Evolutionary conservation across 192 early-diverging fungal species (phyloP), one percentile per base, ranked within the genome.

Genomic region (Linderina pennispora): DNA sequence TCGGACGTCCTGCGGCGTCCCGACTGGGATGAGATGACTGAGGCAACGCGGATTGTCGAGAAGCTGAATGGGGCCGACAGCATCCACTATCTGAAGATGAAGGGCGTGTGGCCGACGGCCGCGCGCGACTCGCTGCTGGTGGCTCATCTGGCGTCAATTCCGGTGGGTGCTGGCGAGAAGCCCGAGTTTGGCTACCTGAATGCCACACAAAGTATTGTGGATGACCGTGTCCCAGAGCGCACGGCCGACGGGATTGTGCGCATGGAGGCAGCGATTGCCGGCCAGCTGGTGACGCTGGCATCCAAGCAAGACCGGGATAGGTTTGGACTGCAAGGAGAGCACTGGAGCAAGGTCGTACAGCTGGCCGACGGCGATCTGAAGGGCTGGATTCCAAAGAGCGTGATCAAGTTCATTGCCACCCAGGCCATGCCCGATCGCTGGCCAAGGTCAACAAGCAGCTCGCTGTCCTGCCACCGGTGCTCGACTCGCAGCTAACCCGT

Each of bases 391-490:
- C 74, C 74, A 0, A 58, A 53, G 23, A 58, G 59, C 14, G 74
- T 76, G 8, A 58, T 76, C 36, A 61, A 62, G 51, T 76, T 76
- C 36, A 54, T 76, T 37, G 74, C 74, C 40, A 70, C 66, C 1
- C 62, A 76, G 53, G 74, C 74, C 0, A 46, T 76, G 45, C 74
- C 74, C 58, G 55, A 16, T 76, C 74, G 25, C 59, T 76, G 42
- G 52, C 48, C n/a, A 75, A 75, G 48, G 73, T 69, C 9, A 60
- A 57, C 34, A 39, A 33, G 19, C 61, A 62, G 62, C 24, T 75
- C 23, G 43, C 56, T 2, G 19, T 2, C 4, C 40, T 65, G 26
- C 47, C 61, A 7, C 48, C 50, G 4, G 16, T 46, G 35, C 4
- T 19, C 0, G 58, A 65, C 8, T 75, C 73, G 20, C 40, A 48